Conservation (phyloP, 2,329 filamentous ascomycete genomes). For the Epicoccum nigrum region DNA sequence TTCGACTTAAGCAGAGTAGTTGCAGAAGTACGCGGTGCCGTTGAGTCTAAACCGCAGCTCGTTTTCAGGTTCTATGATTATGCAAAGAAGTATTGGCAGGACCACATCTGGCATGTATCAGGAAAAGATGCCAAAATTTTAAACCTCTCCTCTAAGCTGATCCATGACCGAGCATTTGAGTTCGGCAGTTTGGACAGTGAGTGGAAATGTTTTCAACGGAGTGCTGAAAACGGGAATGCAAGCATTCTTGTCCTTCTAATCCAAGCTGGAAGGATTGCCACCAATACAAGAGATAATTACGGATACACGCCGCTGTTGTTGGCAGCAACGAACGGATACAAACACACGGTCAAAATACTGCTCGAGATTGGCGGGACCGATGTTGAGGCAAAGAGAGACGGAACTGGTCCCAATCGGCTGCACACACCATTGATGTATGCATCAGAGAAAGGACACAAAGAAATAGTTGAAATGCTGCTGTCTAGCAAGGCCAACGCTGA, state of each 20-base stretch:
- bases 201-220: not conserved
- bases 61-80: slow-evolving; percentile 20
- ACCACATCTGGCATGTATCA: slow-evolving; percentile 17
- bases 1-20: slow-evolving; percentile 22
- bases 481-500: not conserved
- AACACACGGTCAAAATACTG: not conserved
- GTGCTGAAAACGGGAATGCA: not conserved
- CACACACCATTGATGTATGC: not conserved
- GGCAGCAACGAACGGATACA: not conserved
- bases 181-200: not conserved
- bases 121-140: slow-evolving; percentile 7
- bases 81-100: slow-evolving; percentile 21
- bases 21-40: slow-evolving; percentile 6
- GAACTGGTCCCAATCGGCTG: too few relatives aligned
- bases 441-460: not conserved
- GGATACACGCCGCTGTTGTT: slow-evolving; percentile 9
- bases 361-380: not conserved
- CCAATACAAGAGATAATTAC: not conserved
- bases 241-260: not conserved
- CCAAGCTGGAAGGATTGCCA: not conserved
- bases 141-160: slow-evolving; percentile 1
- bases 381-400: not conserved
- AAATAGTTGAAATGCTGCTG: not conserved
- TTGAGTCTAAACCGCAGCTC: not conserved
- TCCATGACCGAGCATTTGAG: not conserved